Evolutionary conservation across 148 eudicot species (phyloP), one percentile per base, ranked within the genome.

Genomic region (Simmondsia chinensis): DNA sequence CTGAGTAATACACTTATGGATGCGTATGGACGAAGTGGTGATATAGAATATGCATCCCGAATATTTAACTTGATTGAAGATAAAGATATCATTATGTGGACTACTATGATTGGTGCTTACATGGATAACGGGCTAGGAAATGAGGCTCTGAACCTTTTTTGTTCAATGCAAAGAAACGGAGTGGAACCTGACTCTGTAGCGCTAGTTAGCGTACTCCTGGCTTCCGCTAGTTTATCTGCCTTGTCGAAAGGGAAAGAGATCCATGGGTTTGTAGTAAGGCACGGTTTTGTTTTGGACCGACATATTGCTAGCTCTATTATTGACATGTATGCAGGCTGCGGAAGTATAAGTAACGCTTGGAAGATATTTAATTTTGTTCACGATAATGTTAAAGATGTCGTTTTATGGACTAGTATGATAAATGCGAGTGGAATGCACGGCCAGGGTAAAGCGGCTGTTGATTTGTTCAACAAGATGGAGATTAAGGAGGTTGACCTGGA

Each of bases 281-380:
- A 56, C 17, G 66, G 72, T 37, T 70, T 71, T 43, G 27, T 38
- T 43, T n/a, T 70, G 12, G 74, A 69, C 40, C 85, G 75, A 52
- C 61, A 82, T 4, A 43, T 80, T 32, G 66, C 73, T 34, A 83
- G 80, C 56, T 76, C 99, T 45, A 88, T 85, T 43, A 72, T 91
- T 49, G 86, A 82, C 66, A 82, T 82, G 86, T 85, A 85, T 52
- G 85, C 85, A 3, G 54, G 72, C 40, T 85, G 95, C 68, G 99
- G 94, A 10, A 48, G 64, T 52, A 30, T 78, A 4, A 73, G 79
- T 25, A 50, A 70, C 59, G 66, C 97, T 9, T 41, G 33, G 5
- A 84, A 70, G 66, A 70, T 82, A 28, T 91, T 79, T 54, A 51
- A 64, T 54, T 50, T 21, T 33, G 64, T 69, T 20, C 30, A 39